phyloP scores from a whole-genome alignment of 805 yeast species.

The Zygoascus flipseniorum region DNA sequence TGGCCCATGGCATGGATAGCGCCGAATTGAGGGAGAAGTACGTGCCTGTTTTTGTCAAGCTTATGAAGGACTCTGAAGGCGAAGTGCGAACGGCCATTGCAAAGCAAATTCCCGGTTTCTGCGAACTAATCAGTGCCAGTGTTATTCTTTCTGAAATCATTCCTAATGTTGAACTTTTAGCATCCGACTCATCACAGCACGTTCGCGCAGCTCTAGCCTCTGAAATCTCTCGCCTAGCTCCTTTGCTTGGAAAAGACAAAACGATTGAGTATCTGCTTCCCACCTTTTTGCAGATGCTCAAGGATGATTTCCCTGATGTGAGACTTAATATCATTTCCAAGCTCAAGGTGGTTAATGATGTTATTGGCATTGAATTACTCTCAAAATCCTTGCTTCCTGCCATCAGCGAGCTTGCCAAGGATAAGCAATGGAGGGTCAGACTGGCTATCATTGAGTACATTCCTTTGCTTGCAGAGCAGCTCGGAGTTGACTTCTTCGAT shows the following conservation, averaged over 20 bases:
- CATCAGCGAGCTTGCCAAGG: constrained; percentile 90
- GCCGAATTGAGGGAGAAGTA: constrained; percentile 47
- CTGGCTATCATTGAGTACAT: constrained; percentile 94
- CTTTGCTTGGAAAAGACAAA: constrained; percentile 72
- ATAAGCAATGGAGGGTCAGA: constrained; percentile 95
- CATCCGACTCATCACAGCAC: constrained; percentile 85
- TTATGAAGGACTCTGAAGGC: constrained; percentile 89
- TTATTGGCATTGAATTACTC: constrained; percentile 81
- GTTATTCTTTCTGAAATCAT: constrained; percentile 60
- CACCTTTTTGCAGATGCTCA: constrained; percentile 82
- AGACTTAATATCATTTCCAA: constrained; percentile 89
- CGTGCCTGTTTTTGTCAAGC: constrained; percentile 60
- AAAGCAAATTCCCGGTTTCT: constrained; percentile 66
- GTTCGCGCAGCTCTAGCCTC: constrained; percentile 91
- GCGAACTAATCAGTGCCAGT: constrained; percentile 30
- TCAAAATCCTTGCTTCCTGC: constrained; percentile 90
- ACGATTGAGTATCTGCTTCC: constrained; percentile 81
- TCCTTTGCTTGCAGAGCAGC: constrained; percentile 87
- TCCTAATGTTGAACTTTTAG: constrained; percentile 74
- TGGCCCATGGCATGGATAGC: constrained; percentile 57
- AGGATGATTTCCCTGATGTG: constrained; percentile 95
- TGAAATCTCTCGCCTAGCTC: constrained; percentile 78
- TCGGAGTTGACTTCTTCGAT: constrained; percentile 89
- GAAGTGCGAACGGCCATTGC: constrained; percentile 95
- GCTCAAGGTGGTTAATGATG: constrained; percentile 84